A percentile compares a stretch with the other conserved stretches of the same genome.
These are phyloP conservation scores for Diaporthe amygdali DNA, from an alignment of 2,329 filamentous ascomycete genomes.

Conservation along the genomic window DNA sequence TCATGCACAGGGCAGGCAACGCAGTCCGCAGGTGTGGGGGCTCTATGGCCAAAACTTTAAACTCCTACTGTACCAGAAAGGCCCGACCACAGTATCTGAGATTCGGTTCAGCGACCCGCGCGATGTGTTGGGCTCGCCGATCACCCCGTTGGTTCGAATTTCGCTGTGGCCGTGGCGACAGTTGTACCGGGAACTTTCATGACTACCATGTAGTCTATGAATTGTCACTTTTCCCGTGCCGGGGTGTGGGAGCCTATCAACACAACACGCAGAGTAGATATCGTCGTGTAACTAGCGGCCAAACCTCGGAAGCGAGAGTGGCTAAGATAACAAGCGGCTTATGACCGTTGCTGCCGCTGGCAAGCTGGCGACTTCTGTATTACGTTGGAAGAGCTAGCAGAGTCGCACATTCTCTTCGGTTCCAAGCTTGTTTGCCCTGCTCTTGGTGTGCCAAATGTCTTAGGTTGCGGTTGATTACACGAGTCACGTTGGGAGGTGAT, in stretches of 20 bases:
- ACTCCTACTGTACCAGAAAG: not conserved
- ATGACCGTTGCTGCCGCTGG: conserved; percentile 18
- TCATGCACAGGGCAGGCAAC: conserved; percentile 13
- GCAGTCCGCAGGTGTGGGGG: not conserved
- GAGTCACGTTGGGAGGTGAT: conserved; percentile 36
- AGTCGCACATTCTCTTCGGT: conserved; percentile 9
- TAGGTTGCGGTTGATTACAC: conserved; percentile 28
- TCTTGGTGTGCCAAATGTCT: conserved; percentile 40
- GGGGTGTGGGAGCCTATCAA: conserved; percentile 12
- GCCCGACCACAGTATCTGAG: not conserved
- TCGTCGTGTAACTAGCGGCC: not conserved
- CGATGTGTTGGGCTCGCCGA: not conserved
- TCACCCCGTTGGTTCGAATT: not conserved
- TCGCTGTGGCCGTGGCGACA: conserved; percentile 1
- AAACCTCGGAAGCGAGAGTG: conserved; percentile 1
- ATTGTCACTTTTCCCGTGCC: not conserved
- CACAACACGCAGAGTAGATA: not conserved
- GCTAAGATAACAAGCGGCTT: not conserved
- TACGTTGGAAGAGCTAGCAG: conserved; percentile 16
- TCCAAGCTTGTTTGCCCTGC: conserved; percentile 25
- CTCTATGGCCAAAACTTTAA: not conserved
- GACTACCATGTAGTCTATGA: not conserved
- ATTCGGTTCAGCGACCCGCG: not conserved
- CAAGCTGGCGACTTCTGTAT: conserved; percentile 8
- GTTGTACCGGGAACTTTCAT: not conserved